Evolutionary conservation across 2,329 filamentous ascomycete species (phyloP).

Genomic region (Metarhizium sp.): DNA sequence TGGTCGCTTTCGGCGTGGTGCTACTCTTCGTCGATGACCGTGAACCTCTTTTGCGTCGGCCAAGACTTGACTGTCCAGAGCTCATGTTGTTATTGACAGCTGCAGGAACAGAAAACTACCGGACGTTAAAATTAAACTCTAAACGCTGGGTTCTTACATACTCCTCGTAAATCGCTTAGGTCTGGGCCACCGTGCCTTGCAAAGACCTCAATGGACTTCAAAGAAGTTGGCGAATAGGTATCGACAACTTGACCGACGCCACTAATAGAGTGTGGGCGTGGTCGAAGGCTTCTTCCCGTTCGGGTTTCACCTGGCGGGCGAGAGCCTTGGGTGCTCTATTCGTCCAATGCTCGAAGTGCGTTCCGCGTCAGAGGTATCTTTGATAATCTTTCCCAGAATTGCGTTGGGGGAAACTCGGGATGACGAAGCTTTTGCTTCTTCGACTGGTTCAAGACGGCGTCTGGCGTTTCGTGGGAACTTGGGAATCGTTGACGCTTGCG

Average conservation of each 20-base stretch:
- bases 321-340: background rate
- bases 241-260: background rate
- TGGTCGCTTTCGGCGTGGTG: constrained; percentile 5
- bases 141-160: background rate
- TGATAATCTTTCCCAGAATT: background rate
- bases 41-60: background rate
- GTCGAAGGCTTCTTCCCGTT: background rate
- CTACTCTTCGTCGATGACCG: constrained; percentile 11
- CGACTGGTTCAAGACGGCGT: background rate
- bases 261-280: background rate
- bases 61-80: no score
- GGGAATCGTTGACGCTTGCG: background rate
- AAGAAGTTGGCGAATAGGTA: background rate
- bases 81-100: no score
- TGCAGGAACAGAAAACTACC: background rate
- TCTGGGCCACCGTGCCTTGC: background rate
- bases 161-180: background rate
- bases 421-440: background rate
- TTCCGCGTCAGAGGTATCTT: background rate
- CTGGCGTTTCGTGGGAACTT: background rate
- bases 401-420: background rate
- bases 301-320: background rate
- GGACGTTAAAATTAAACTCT: background rate
- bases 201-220: background rate
- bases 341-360: background rate